A percentile compares a stretch with the other conserved stretches of the same genome.
phyloP scores from a whole-genome alignment of 1,139 yeast species.

The Blastobotrys proliferans region DNA sequence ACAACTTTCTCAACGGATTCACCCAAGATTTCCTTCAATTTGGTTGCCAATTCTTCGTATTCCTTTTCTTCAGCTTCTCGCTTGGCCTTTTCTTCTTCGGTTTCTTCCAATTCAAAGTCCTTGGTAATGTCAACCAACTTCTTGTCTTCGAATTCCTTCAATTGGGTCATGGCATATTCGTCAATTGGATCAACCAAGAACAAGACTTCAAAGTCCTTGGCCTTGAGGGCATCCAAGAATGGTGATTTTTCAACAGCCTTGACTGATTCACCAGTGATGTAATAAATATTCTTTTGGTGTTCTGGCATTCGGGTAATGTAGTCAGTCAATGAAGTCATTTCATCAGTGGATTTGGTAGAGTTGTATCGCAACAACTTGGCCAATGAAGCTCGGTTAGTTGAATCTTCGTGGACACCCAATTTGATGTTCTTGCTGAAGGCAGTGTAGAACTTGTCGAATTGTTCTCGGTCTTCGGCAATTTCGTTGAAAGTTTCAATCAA shows the following conservation, averaged over 20 bases:
- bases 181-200: conserved; percentile 99
- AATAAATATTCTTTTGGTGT: conserved; percentile 99
- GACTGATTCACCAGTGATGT: conserved; percentile 97
- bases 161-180: conserved; percentile 98
- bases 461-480: conserved; percentile 98
- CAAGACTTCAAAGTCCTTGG: conserved; percentile 96
- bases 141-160: conserved; percentile 99
- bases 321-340: conserved; percentile 90
- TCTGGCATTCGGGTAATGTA: conserved; percentile 99
- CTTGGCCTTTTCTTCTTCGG: conserved; percentile 92
- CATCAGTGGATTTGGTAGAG: conserved; percentile 94
- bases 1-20: conserved; percentile 99
- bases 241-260: conserved; percentile 99
- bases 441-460: conserved; percentile 96
- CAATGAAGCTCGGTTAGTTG: conserved; percentile 93
- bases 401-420: conserved; percentile 98
- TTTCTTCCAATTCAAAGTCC: conserved; percentile 98
- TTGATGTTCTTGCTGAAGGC: conserved; percentile 98
- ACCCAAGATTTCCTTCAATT: conserved; percentile 95
- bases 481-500: conserved; percentile 98
- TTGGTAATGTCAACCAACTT: conserved; percentile 97
- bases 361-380: conserved; percentile 96
- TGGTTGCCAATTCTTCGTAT: conserved; percentile 90
- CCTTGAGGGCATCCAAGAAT: conserved; percentile 97
- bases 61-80: conserved; percentile 93